Evolutionary conservation across 2,329 filamentous ascomycete species (phyloP).

Genomic region (Amphichorda felina): DNA sequence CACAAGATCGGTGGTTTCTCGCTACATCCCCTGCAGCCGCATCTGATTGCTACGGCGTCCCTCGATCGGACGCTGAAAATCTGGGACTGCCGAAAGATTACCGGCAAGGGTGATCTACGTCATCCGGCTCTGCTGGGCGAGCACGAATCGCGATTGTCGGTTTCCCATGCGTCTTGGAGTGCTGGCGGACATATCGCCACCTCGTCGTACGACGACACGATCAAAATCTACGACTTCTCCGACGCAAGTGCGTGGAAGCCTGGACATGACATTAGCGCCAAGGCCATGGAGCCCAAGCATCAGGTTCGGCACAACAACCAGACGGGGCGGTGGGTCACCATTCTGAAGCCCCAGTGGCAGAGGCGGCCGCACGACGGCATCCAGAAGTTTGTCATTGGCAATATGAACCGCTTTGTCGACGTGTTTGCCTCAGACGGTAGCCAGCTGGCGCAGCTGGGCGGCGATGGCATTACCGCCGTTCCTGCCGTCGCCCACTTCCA

Average conservation of each 20-base stretch:
- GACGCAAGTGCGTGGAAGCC: constrained; percentile 46
- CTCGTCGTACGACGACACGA: constrained; percentile 85
- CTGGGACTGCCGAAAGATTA: constrained; percentile 82
- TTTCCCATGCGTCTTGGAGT: constrained; percentile 89
- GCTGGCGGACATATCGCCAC: constrained; percentile 77
- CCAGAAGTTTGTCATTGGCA: constrained; percentile 84
- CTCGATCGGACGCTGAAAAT: constrained; percentile 82
- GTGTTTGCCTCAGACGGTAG: constrained; percentile 73
- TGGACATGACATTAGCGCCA: constrained; percentile 43
- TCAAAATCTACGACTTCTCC: constrained; percentile 81
- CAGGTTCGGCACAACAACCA: constrained; percentile 84
- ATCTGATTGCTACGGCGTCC: constrained; percentile 80
- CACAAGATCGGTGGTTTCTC: constrained; percentile 96
- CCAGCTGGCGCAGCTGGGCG: constrained; percentile 78
- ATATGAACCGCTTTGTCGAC: constrained; percentile 97
- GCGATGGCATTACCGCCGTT: constrained; percentile 86
- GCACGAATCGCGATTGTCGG: constrained; percentile 71
- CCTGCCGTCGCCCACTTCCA: constrained; percentile 90
- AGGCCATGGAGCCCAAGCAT: constrained; percentile 56
- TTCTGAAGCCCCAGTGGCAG: constrained; percentile 78
- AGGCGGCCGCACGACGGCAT: constrained; percentile 63
- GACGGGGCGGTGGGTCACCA: constrained; percentile 89
- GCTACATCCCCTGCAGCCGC: constrained; percentile 65
- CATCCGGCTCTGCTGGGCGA: constrained; percentile 65
- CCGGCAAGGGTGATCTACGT: constrained; percentile 44